Base-by-base conservation (phyloP, 805 yeast genomes). In the Ogataea naganishii region DNA sequence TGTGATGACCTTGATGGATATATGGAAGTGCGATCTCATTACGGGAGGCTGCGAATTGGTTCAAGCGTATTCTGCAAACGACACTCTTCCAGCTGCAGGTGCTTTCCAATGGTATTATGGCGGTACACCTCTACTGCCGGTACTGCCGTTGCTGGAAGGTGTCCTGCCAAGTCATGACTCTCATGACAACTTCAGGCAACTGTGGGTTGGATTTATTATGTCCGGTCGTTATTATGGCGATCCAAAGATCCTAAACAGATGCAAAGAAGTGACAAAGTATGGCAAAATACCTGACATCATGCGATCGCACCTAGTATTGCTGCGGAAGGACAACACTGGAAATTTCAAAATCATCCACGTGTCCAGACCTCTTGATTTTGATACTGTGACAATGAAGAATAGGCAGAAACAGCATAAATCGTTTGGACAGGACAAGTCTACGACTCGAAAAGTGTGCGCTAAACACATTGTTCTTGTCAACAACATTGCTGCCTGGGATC, bases 401-500 rank as follows among this genome's bases (percentile, higher is more conserved):
- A 9, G 7, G 9, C 12, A 12, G 14, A 20, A 11, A 18, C 14
- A 9, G 14, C 14, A 18, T 12, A 11, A 8, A 26, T 6, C 10
- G 7, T 24, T 18, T 8, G 26, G 7, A 8, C n/a, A n/a, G 8
- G 7, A 19, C 26, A 14, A 24, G 26, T 15, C 19, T 9, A n/a
- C 10, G 15, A 6, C 13, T 9, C 6, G 7, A 19, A 24, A 19
- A 13, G 11, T 7, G 9, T 12, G 15, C 11, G 9, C 11, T 10
- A 9, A 9, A 11, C 9, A 20, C 11, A 11, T 11, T 10, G 11
- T 20, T 10, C 9, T 11, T 10, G 22, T 20, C 22, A 12, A 24
- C 15, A 24, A 24, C 15, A 12, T 28, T 13, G 31, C 26, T 8
- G 20, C 26, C 7, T 28, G 31, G 31, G 31, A 28, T 28, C 12